A percentile compares a stretch with the other conserved stretches of the same genome.
Conservation (phyloP, 140 eudicot species). For the Bidens hawaiensis region DNA sequence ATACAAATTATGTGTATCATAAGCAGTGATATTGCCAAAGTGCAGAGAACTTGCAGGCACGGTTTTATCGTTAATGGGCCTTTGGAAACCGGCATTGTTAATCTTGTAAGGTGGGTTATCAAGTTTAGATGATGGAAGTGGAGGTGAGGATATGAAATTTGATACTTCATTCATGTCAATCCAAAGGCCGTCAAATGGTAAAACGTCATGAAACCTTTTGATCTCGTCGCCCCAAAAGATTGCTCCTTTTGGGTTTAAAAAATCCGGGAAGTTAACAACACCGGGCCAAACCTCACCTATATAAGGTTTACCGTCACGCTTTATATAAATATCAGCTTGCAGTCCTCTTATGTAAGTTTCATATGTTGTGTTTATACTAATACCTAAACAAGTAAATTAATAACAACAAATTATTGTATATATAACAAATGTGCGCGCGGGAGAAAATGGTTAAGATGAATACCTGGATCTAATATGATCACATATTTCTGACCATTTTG, state of each 20-base stretch:
- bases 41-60: constrained; percentile 69
- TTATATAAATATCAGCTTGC: constrained; percentile 58
- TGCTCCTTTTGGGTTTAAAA: constrained; percentile 50
- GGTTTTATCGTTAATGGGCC: constrained; percentile 45
- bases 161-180: constrained; percentile 83
- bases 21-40: constrained; percentile 50
- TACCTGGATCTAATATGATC: constrained; percentile 78
- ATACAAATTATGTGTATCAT: constrained; percentile 67
- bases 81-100: constrained; percentile 44
- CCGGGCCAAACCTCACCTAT: constrained; percentile 81
- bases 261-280: constrained; percentile 61
- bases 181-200: constrained; percentile 78
- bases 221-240: constrained; percentile 65
- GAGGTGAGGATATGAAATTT: constrained; percentile 52
- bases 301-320: constrained; percentile 62
- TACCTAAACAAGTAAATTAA: too few species aligned
- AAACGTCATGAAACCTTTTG: constrained; percentile 36
- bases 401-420: not conserved
- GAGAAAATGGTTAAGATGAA: not conserved
- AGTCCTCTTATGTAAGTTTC: constrained; percentile 65
- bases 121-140: constrained; percentile 45
- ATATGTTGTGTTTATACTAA: constrained; percentile 49
- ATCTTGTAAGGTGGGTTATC: constrained; percentile 81
- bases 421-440: too few species aligned
- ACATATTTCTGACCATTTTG: constrained; percentile 63